Conservation (phyloP, 805 yeast species). For the Starmerella sirachaensis region DNA sequence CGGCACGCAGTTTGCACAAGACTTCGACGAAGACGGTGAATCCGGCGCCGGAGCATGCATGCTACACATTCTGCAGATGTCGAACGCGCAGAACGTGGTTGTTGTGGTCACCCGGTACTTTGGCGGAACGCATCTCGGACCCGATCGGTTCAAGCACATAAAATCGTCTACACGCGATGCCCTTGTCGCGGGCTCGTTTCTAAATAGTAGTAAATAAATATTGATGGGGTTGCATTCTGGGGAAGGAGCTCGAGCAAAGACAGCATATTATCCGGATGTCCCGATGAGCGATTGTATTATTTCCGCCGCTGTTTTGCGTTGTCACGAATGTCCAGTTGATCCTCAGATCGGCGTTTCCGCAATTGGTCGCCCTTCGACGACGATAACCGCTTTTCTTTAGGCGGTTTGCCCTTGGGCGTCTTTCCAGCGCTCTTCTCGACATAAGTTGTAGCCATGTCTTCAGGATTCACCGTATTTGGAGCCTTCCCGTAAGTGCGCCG, state of each 20-base stretch:
- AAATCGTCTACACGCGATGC: slow-evolving; percentile 83
- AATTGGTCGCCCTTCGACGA: too few relatives aligned
- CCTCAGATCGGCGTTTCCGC: too few relatives aligned
- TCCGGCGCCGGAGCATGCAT: slow-evolving; percentile 88
- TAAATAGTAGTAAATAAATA: slow-evolving; percentile 13
- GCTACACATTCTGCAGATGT: slow-evolving; percentile 55
- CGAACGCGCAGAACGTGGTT: slow-evolving; percentile 70
- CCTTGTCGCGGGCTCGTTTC: slow-evolving; percentile 50
- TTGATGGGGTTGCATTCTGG: not conserved
- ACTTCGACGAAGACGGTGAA: slow-evolving; percentile 96
- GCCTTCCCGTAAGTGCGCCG: slow-evolving; percentile 9
- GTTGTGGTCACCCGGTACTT: slow-evolving; percentile 88
- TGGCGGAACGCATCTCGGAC: slow-evolving; percentile 85
- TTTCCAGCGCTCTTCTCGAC: not conserved
- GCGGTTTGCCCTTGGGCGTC: not conserved
- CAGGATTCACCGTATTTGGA: slow-evolving; percentile 3
- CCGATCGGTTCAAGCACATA: slow-evolving; percentile 83
- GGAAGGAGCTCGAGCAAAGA: too few relatives aligned
- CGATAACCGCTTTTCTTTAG: slow-evolving; percentile 1
- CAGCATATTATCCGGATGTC: not conserved
- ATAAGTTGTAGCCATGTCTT: slow-evolving; percentile 3
- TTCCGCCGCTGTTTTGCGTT: too few relatives aligned
- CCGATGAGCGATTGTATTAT: not conserved
- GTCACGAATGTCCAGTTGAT: too few relatives aligned
- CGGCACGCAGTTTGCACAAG: slow-evolving; percentile 43